These are phyloP conservation scores for Trichoderma simmonsii DNA, from an alignment of 2,329 filamentous ascomycete species.

Conservation along the genomic window DNA sequence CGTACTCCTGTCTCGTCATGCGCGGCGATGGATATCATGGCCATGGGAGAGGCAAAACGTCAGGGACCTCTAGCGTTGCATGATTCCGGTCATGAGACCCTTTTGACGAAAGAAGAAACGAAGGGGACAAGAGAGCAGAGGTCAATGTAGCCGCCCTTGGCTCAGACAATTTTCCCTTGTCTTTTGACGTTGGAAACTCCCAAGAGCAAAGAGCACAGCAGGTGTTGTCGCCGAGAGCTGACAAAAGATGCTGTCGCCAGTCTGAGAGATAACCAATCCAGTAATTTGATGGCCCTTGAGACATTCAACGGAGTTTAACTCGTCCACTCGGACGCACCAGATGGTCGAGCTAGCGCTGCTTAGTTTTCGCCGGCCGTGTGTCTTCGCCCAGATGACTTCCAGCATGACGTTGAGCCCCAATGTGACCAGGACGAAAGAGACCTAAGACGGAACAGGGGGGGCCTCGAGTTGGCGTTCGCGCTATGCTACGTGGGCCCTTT, in stretches of 20 bases:
- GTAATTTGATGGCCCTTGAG: constrained; percentile 1
- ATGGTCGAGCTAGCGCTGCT: not conserved
- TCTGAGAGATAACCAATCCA: constrained; percentile 8
- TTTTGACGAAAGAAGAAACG: constrained; percentile 6
- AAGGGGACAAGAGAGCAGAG: not conserved
- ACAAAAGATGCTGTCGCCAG: not conserved
- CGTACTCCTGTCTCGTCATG: constrained; percentile 6
- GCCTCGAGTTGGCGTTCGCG: constrained; percentile 11
- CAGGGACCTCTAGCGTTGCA: constrained; percentile 28
- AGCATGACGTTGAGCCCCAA: constrained; percentile 24
- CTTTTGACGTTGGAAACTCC: not conserved
- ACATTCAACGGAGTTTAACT: not conserved
- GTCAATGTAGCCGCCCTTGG: not conserved
- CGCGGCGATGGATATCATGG: constrained; percentile 15
- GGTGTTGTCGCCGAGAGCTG: not conserved
- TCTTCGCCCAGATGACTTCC: constrained; percentile 20
- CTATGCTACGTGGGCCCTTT: constrained; percentile 11
- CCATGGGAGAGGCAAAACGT: constrained; percentile 19
- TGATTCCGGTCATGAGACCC: constrained; percentile 33
- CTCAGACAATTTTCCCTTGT: not conserved
- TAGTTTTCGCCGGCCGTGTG: constrained; percentile 7
- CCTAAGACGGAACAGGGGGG: constrained; percentile 19
- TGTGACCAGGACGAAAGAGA: constrained; percentile 20
- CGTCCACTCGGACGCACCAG: not conserved
- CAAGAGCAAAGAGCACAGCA: not conserved